Base-by-base conservation (phyloP, 2,329 filamentous ascomycete species). In the Fusarium nanum region DNA sequence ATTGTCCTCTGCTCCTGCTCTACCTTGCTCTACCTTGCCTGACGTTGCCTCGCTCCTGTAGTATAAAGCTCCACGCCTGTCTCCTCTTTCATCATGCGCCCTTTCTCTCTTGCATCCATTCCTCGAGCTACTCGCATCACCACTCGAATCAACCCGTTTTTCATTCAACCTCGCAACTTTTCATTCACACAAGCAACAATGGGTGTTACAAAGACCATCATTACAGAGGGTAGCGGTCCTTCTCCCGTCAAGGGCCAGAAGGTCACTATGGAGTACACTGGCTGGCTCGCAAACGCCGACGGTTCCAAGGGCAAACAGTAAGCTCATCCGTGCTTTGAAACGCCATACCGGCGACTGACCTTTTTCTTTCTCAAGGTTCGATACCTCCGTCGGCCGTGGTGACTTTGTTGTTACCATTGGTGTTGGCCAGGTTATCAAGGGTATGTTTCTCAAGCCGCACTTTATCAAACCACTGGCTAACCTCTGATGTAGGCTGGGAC, bases 191-290 rank as follows among this genome's bases (percentile, higher is more conserved):
- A 70, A 70, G 62, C 66, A 58, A 86, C 67, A 76, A 94, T 94
- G 92, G 91, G 87, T 80, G 92, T 97, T 76, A 86, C 84, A 64
- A 97, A 93, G 85, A 86, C 85, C 52, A 81, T 87, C 69, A 79
- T 90, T 74, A 77, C 82, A 37, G 81, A 87, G 68, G 94, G 95
- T 76, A 86, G 86, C 76, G 85, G 86, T 60, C 79, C 89, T 75
- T 84, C 81, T 71, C 92, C 95, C 61, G 78, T 82, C 71, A 76
- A 78, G 18, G 92, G 93, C 72, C 89, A 98, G 79, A 88, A 83
- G 27, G 93, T 98, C 77, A 88, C 87, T 77, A 97, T 98, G 78
- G 89, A 96, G 83, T 98, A 98, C 87, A 96, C 92, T 44, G 96
- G 96, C 76, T 97, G 85, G 83, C 86, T 98, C 70, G 92, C 91